Evolutionary conservation across 2,329 filamentous ascomycete genomes (phyloP), one percentile per base, ranked within the genome.

Genomic region (Monosporascus sp.): DNA sequence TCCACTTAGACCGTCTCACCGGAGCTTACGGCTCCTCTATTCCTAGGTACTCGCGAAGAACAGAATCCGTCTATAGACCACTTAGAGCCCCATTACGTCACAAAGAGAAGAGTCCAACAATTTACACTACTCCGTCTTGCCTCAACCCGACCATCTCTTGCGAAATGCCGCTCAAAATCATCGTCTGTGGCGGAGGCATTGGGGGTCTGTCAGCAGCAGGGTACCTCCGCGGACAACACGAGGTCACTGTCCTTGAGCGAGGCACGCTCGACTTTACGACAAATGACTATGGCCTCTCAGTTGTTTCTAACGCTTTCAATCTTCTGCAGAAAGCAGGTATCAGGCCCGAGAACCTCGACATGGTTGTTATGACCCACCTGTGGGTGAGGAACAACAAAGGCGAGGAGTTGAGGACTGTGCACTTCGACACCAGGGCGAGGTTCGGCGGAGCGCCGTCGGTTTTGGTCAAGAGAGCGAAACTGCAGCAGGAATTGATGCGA

Each of bases 221-320:
- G n/a, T 63, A 54, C 45, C 58, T 62, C 19, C 59, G 62, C 22
- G 56, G 48, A n/a, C 55, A 59, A 17, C 62, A 64, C 49, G 22
- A 59, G 14, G 62, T 64, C 47, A 63, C 59, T 2, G 50, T 64
- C 19, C 56, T 62, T n/a, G 61, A 64, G 50, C 59, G 61, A 14
- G 56, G 59, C 43, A 51, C 51, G 7, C 54, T 59, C 6, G 57
- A 59, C 46, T 57, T 59, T 37, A 49, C 50, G 4, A 43, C 37
- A 44, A 50, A 61, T 36, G 61, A 62, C 51, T 61, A 64, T 41
- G 62, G 62, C 3, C 34, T 64, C 19, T 56, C 59, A 3, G 51
- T 64, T 14, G 59, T 58, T 20, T 54, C 59, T 27, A 63, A 63
- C 34, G 52, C 60, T 7, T 61, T 60, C 49, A 57, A 52, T 11